Evolutionary conservation across 208 protist species (phyloP), one percentile per base, ranked within the genome.

Genomic region (Acanthamoeba healyi): DNA sequence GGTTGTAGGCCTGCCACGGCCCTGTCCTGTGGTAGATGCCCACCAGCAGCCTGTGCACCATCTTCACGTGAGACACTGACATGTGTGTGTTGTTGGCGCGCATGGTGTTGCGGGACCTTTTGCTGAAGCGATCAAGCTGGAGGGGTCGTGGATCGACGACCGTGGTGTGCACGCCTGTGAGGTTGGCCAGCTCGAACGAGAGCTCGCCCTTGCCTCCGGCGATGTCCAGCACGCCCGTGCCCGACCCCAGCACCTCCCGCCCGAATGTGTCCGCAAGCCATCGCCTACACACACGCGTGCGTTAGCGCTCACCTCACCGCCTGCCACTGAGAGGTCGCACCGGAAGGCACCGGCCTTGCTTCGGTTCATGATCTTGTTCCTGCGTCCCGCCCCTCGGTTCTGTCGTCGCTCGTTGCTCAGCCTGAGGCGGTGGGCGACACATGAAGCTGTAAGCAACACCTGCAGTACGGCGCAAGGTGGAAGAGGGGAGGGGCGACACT

Each of bases 171-270:
- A 87, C 79, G 4, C 79, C 79, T 3, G 40, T 61, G 46, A 87
- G 79, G 79, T 87, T 87, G 40, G 49, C 79, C 40, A 87, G 79
- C 26, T 87, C 46, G 49, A 87, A 87, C 14, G 79, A 87, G 24
- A 87, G 79, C 46, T 87, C 79, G 40, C 79, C 79, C 46, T 87
- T 87, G 44, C 79, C 79, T 7, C 79, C 79, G 5, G 79, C 79
- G 22, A 87, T n/a, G n/a, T 87, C 79, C 79, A 87, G 44, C 19
- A 87, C 46, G 42, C 79, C 79, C 26, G 17, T 61, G 29, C 79
- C 79, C 22, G 15, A 38, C 4, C 22, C 46, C 14, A 87, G 26
- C 44, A 34, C 9, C 42, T 51, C 79, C 40, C 38, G 46, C 14
- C 44, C 38, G n/a, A 87, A 87, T 10, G 79, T 87, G 79, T 87